A percentile compares a stretch with the other conserved stretches of the same genome.
phyloP scores from a whole-genome alignment of 2,329 filamentous ascomycete species.

The Sphaerulina populicola region DNA sequence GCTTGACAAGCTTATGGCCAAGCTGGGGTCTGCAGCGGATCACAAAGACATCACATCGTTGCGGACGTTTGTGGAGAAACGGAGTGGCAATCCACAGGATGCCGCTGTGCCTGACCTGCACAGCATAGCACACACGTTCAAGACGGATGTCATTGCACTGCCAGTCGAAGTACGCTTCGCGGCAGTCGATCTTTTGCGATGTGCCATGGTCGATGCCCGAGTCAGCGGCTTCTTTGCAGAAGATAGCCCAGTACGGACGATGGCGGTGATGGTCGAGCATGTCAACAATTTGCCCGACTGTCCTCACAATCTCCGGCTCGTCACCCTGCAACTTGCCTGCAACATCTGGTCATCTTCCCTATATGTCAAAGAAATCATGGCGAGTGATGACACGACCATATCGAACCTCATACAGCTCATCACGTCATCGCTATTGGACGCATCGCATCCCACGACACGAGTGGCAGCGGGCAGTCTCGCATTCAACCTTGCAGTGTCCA shows the following conservation, averaged over 20 bases:
- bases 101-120: slow-evolving; percentile 63
- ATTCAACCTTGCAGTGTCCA: slow-evolving; percentile 69
- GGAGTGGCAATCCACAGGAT: slow-evolving; percentile 53
- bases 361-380: slow-evolving; percentile 46
- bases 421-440: slow-evolving; percentile 70
- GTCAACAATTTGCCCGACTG: slow-evolving; percentile 51
- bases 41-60: slow-evolving; percentile 56
- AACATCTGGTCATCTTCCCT: slow-evolving; percentile 74
- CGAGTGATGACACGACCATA: slow-evolving; percentile 19
- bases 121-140: slow-evolving; percentile 45
- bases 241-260: slow-evolving; percentile 55
- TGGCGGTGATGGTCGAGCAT: slow-evolving; percentile 53
- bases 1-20: slow-evolving; percentile 69
- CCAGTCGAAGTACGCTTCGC: slow-evolving; percentile 64
- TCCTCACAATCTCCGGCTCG: slow-evolving; percentile 74
- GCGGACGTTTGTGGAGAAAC: slow-evolving; percentile 61
- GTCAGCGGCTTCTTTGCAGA: slow-evolving; percentile 77
- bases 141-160: slow-evolving; percentile 37
- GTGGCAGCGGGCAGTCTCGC: slow-evolving; percentile 75
- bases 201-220: slow-evolving; percentile 66
- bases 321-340: slow-evolving; percentile 73
- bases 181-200: slow-evolving; percentile 74
- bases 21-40: slow-evolving; percentile 59
- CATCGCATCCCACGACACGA: slow-evolving; percentile 62
- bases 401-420: slow-evolving; percentile 60